phyloP scores from a whole-genome alignment of 371 early-diverging fungal species.

The Caulochytrium protostelioides region DNA sequence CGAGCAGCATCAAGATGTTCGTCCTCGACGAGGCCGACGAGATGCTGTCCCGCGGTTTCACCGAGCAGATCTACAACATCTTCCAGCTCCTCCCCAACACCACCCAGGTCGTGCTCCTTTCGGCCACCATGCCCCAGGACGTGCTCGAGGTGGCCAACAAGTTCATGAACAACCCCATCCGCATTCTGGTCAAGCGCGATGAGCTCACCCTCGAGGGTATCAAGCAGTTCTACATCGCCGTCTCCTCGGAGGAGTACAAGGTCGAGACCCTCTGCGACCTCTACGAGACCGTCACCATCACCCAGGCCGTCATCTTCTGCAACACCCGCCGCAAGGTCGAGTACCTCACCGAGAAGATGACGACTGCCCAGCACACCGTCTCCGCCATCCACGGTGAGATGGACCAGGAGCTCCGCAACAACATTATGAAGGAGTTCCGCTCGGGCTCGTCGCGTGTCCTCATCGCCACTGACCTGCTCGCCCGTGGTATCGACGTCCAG shows the following conservation, averaged over 20 bases:
- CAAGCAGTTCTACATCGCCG: slow-evolving; percentile 82
- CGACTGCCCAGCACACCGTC: slow-evolving; percentile 67
- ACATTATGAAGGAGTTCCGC: slow-evolving; percentile 22
- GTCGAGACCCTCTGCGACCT: slow-evolving; percentile 77
- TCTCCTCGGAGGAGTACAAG: slow-evolving; percentile 79
- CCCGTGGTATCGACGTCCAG: slow-evolving; percentile 96
- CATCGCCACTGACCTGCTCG: slow-evolving; percentile 86
- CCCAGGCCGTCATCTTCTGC: slow-evolving; percentile 91
- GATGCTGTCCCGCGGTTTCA: slow-evolving; percentile 76
- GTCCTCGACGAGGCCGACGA: slow-evolving; percentile 96
- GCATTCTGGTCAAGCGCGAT: slow-evolving; percentile 87
- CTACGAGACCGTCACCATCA: slow-evolving; percentile 72
- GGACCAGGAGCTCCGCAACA: slow-evolving; percentile 18
- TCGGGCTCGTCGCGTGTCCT: slow-evolving; percentile 53
- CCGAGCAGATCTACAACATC: slow-evolving; percentile 81
- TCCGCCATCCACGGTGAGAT: slow-evolving; percentile 67
- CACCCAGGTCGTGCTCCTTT: slow-evolving; percentile 73
- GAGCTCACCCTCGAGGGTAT: slow-evolving; percentile 88
- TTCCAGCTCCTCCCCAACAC: slow-evolving; percentile 61
- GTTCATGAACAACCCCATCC: slow-evolving; percentile 78
- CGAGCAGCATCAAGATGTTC: slow-evolving; percentile 65
- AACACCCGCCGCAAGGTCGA: slow-evolving; percentile 87
- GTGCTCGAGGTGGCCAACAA: slow-evolving; percentile 76
- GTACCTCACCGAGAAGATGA: slow-evolving; percentile 66
- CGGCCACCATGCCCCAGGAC: slow-evolving; percentile 81